A percentile compares a stretch with the other conserved stretches of the same genome.
Evolutionary conservation across 2,329 filamentous ascomycete genomes (phyloP).

Genomic region (Fusarium veterinarium): DNA sequence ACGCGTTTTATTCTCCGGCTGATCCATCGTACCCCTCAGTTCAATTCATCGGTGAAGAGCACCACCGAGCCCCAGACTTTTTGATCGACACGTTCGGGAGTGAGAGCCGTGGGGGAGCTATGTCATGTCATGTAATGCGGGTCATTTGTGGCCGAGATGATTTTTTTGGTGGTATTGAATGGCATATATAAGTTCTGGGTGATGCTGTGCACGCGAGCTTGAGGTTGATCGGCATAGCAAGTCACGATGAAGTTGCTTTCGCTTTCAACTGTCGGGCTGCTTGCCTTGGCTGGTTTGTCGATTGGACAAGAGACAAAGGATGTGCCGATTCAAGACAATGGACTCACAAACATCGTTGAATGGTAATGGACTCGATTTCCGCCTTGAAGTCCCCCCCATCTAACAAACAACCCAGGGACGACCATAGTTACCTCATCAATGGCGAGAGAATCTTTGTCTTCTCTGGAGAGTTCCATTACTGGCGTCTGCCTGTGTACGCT

Average conservation of each 20-base stretch:
- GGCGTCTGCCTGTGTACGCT: conserved; percentile 55
- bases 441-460: conserved; percentile 57
- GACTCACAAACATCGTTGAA: conserved; percentile 26
- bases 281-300: conserved; percentile 24
- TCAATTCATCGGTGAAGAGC: conserved; percentile 12
- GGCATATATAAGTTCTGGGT: conserved; percentile 7
- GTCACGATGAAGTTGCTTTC: conserved; percentile 30
- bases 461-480: conserved; percentile 58
- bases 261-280: conserved; percentile 22
- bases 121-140: conserved; percentile 18
- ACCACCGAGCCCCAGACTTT: conserved; percentile 18
- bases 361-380: neutral
- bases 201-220: neutral
- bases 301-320: conserved; percentile 17
- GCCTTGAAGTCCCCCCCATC: neutral
- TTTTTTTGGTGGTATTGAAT: neutral
- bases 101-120: neutral
- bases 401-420: conserved; percentile 47
- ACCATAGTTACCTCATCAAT: conserved; percentile 55
- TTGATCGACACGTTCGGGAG: conserved; percentile 21
- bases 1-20: conserved; percentile 25
- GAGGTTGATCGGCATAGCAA: neutral
- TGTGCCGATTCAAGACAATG: conserved; percentile 27
- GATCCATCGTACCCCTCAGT: conserved; percentile 30
- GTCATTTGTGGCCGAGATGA: conserved; percentile 14